Base-by-base conservation (phyloP, 2,329 filamentous ascomycete species). In the Botrytis galanthina region DNA sequence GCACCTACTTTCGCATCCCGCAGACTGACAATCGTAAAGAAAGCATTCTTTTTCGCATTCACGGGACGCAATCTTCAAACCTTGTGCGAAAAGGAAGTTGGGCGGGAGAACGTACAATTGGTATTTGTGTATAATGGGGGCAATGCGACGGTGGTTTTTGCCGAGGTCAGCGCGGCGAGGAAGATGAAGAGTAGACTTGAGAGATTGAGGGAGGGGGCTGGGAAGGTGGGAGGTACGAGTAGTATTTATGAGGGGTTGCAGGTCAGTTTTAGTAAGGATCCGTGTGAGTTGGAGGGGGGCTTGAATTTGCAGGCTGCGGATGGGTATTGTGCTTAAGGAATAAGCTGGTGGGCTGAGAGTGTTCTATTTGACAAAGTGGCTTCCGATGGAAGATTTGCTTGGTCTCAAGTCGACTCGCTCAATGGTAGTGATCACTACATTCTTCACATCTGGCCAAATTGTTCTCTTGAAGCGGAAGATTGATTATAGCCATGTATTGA, bases 101-200 rank as follows among this genome's bases (percentile, higher is more conserved):
- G 76, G 5, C 70, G 51, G 32, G 77, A 80, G 3, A 73, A 75
- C 32, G 73, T 81, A 9, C 78, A 80, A 67, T 61, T 77, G 63
- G 57, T 74, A 2, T 73, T 72, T 42, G 73, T 81, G 32, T 81
- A 81, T 67, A 81, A 81, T 70, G 77, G 77, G 32, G 80, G 80
- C 0, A 81, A 81, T 68, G 80, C 80, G 0, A 81, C 80, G 1
- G 75, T 81, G 20, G 75, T 80, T 3, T 80, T 81, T 66, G 71
- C 79, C 0, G 77, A 79, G 70, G 80, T 81, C 1, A 67, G 68
- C 1, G 68, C 74, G 4, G 78, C 79, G 4, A 74, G 79, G 9
- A 78, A 74, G 59, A 75, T 80, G 63, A 81, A 80, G 72, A 69
- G 69, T 10, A 72, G 68, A 2, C 68, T 81, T 44, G 80, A 81